Evolutionary conservation across 768 basidiomycete genomes (phyloP), one percentile per base, ranked within the genome.

Genomic region (Lactifluus echinatus): DNA sequence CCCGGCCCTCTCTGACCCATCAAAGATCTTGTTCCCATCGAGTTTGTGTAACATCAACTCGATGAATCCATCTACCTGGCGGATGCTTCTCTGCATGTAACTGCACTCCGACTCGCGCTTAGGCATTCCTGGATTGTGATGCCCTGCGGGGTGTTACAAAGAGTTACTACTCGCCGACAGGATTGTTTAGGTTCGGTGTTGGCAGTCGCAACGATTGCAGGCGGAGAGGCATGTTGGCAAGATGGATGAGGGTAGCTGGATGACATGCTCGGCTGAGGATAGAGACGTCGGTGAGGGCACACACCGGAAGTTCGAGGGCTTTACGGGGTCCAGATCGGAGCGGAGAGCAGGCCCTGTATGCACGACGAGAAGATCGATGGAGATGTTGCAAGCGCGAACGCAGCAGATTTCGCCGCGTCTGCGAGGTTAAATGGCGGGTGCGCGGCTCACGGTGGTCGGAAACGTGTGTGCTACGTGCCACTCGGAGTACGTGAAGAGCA

Each of bases 391-490:
- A 44, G 60, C 42, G 36, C 52, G 49, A 59, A 34, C 40, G 47
- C 47, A 47, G 57, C 48, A 45, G 57, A 23, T n/a, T n/a, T n/a
- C 21, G 48, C 49, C 56, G 46, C 0, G 24, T 40, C 36, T 37
- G 33, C 23, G 46, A 45, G 50, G 51, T 36, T 51, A 44, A 15
- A 17, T 37, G 37, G 42, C 50, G 47, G 33, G 34, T 53, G 42
- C n/a, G n/a, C n/a, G n/a, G 26, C 46, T 43, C 40, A 43, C n/a
- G 60, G 52, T 61, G 60, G 57, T 59, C 57, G 42, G 60, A 61
- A 61, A 61, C 52, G 46, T 37, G 36, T 42, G 60, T n/a, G n/a
- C n/a, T n/a, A n/a, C 34, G 46, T 3, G 51, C 40, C 56, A 46
- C 4, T 23, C 37, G 47, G 48, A 53, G 56, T 59, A 53, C 24